Percentiles rank a stretch among this genome's conserved stretches.
Evolutionary conservation across 306 rosid species (phyloP).

Genomic region (Pachyrhizus erosus): DNA sequence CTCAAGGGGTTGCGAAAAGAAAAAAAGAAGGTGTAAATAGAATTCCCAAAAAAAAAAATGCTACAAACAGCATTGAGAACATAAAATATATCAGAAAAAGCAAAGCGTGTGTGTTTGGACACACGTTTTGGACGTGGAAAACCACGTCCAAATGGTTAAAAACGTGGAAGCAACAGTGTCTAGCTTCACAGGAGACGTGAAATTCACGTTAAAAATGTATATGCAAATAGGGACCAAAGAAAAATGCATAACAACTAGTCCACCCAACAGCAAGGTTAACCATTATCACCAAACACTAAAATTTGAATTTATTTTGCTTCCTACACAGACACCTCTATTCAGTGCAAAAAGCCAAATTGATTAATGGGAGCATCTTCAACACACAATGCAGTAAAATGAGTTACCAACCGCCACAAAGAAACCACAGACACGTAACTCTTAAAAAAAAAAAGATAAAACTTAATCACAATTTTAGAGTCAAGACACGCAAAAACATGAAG

Average conservation of each 20-base stretch:
- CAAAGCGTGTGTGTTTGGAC: no score
- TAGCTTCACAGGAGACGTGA: no score
- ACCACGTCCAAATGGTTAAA: no score
- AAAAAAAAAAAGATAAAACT: not conserved
- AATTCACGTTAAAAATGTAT: no score
- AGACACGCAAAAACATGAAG: not conserved
- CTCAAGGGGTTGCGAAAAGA: not conserved
- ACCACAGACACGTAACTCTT: not conserved
- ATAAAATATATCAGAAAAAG: not conserved
- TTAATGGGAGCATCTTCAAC: no score
- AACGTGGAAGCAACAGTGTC: no score
- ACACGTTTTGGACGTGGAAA: no score
- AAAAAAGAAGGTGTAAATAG: not conserved
- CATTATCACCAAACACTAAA: not conserved
- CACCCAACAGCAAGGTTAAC: conserved; percentile 1
- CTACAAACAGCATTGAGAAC: not conserved
- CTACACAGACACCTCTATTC: no score
- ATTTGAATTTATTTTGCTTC: no score
- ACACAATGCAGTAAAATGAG: conserved; percentile 10
- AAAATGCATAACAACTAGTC: not conserved
- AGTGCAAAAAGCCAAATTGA: no score
- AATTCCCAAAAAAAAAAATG: not conserved
- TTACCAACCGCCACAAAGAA: not conserved
- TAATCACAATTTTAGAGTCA: not conserved
- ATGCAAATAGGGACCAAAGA: no score